These are phyloP conservation scores for Candida cerambycidarum DNA, from an alignment of 805 yeast genomes.

Conservation along the genomic window DNA sequence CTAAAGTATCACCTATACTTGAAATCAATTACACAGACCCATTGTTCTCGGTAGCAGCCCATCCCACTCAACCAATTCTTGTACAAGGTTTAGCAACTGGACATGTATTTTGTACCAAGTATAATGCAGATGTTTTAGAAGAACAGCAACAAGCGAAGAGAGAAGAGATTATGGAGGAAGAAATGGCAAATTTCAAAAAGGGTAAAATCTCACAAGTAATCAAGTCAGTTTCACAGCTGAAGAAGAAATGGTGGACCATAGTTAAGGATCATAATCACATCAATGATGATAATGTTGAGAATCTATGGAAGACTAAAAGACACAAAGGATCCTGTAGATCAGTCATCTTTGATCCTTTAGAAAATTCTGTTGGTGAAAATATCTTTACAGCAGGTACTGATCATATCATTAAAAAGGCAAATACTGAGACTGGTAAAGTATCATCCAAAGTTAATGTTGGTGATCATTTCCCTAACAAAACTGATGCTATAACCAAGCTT, in stretches of 20 bases:
- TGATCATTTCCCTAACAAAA: constrained; percentile 19
- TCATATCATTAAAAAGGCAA: constrained; percentile 71
- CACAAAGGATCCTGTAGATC: constrained; percentile 88
- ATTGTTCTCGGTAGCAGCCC: constrained; percentile 74
- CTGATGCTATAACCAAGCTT: constrained; percentile 43
- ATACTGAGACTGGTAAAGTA: constrained; percentile 73
- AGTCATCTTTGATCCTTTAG: constrained; percentile 59
- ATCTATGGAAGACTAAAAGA: constrained; percentile 81
- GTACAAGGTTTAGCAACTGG: constrained; percentile 84
- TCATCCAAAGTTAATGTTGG: constrained; percentile 45
- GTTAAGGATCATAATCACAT: constrained; percentile 26
- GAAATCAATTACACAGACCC: constrained; percentile 57
- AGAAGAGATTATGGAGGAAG: constrained; percentile 21
- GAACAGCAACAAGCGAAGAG: constrained; percentile 24
- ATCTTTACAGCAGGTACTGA: constrained; percentile 80
- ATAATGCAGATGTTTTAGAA: constrained; percentile 51
- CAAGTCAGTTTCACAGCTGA: constrained; percentile 32
- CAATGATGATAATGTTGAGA: constrained; percentile 27
- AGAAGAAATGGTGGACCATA: constrained; percentile 49
- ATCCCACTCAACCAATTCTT: constrained; percentile 67
- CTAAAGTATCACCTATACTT: constrained; percentile 41
- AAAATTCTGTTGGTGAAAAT: constrained; percentile 44
- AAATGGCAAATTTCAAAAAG: constrained; percentile 25
- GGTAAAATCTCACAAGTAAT: constrained; percentile 23
- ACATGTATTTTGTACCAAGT: constrained; percentile 59